These are phyloP conservation scores for Bipolaris oryzae DNA, from an alignment of 2,329 filamentous ascomycete species.

Conservation along the genomic window DNA sequence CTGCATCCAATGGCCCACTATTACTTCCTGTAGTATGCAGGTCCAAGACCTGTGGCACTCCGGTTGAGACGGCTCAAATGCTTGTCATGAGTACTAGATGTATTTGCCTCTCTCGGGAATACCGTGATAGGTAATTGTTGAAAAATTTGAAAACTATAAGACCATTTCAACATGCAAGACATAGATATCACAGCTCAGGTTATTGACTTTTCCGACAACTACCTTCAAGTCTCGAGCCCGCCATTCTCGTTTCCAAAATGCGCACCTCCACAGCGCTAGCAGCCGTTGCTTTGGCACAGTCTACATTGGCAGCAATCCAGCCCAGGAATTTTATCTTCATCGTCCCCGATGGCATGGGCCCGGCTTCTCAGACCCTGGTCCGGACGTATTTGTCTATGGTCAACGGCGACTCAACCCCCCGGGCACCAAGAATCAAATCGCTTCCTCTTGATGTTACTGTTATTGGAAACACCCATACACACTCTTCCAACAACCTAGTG, in stretches of 20 bases:
- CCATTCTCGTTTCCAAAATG: background rate
- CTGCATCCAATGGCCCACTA: background rate
- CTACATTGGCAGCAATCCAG: conserved; percentile 3
- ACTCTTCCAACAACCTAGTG: conserved; percentile 44
- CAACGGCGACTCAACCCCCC: conserved; percentile 24
- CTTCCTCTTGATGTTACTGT: conserved; percentile 28
- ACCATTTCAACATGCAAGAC: background rate
- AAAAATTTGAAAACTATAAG: background rate
- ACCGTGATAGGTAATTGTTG: background rate
- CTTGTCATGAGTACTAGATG: background rate
- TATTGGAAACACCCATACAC: conserved; percentile 31
- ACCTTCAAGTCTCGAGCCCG: background rate
- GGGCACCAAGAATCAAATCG: conserved; percentile 24
- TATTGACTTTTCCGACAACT: background rate
- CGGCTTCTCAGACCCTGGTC: conserved; percentile 31
- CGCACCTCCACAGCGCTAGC: background rate
- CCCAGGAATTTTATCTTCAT: conserved; percentile 33
- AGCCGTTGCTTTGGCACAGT: conserved; percentile 2
- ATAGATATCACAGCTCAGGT: background rate
- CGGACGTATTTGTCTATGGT: conserved; percentile 30
- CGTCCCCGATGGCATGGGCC: conserved; percentile 34
- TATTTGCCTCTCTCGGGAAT: background rate
- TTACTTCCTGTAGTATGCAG: background rate
- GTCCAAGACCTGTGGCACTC: background rate
- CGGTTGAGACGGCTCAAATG: background rate